Conservation (phyloP, 208 protist species). For the Crithidia thermophila region DNA sequence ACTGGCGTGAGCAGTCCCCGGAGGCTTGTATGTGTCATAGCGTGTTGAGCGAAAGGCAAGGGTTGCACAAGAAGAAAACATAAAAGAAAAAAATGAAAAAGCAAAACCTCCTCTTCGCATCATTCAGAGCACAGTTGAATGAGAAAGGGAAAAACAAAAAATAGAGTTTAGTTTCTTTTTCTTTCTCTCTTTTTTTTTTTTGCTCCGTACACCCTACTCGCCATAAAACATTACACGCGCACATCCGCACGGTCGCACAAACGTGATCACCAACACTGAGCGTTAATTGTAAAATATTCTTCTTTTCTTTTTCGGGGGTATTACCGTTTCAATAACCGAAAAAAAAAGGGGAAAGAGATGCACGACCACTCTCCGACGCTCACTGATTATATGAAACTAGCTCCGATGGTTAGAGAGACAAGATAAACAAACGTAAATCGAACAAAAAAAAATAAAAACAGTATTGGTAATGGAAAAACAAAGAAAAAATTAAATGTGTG, state of each 20-base stretch:
- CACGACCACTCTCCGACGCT: slow-evolving; percentile 5
- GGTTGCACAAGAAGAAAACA: too few relatives aligned
- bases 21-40: too few relatives aligned
- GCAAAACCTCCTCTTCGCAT: too few relatives aligned
- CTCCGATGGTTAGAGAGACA: not conserved
- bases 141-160: too few relatives aligned
- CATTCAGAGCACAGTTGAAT: too few relatives aligned
- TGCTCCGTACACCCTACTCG: not conserved
- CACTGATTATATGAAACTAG: not conserved
- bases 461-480: not conserved
- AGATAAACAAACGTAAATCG: not conserved
- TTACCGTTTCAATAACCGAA: too few relatives aligned
- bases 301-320: too few relatives aligned
- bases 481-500: not conserved
- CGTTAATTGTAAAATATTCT: too few relatives aligned
- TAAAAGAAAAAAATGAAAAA: too few relatives aligned
- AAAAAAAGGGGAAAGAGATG: slow-evolving; percentile 5
- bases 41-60: too few relatives aligned
- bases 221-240: not conserved
- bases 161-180: too few relatives aligned
- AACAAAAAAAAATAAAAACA: slow-evolving; percentile 13
- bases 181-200: not conserved
- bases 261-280: not conserved
- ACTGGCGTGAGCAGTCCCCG: too few relatives aligned
- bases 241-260: not conserved